Percentiles rank a stretch among this genome's conserved stretches.
phyloP scores from a whole-genome alignment of 208 protist species.

The Herpetomonas tarakana region DNA sequence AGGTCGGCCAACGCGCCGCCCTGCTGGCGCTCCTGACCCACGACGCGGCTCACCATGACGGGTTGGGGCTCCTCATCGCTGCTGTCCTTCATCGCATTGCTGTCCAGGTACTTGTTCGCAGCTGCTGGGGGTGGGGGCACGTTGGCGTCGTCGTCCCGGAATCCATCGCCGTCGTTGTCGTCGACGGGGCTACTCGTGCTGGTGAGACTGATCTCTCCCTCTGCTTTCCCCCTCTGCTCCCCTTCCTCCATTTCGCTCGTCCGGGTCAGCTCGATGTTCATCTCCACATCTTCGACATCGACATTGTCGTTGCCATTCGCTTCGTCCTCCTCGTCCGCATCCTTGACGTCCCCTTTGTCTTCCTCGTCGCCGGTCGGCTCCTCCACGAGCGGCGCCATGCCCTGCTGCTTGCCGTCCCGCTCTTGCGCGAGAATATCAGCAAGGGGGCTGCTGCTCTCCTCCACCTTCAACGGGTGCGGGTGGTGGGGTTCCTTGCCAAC shows the following conservation, averaged over 20 bases:
- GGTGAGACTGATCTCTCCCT: not conserved
- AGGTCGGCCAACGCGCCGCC: not conserved
- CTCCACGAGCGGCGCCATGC: not conserved
- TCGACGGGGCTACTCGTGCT: conserved; percentile 1
- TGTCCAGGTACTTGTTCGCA: too few relatives aligned
- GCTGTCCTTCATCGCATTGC: not conserved
- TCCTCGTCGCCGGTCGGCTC: not conserved
- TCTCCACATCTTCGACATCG: not conserved
- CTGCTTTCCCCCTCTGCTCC: not conserved
- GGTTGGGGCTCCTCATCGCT: not conserved
- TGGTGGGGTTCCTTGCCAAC: not conserved
- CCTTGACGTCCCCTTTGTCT: conserved; percentile 1
- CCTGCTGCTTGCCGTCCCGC: not conserved
- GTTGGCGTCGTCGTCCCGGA: too few relatives aligned
- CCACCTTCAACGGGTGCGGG: not conserved
- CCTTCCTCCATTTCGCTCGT: not conserved
- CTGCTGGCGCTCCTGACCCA: not conserved
- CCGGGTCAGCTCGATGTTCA: conserved; percentile 1
- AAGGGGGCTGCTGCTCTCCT: not conserved
- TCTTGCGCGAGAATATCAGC: not conserved
- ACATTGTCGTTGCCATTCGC: not conserved
- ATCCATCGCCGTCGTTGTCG: too few relatives aligned
- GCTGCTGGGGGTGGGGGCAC: too few relatives aligned
- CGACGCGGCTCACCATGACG: not conserved
- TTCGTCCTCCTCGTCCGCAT: conserved; percentile 4